phyloP scores from a whole-genome alignment of 139 green algal genomes.

The Micromonas pusilla region DNA sequence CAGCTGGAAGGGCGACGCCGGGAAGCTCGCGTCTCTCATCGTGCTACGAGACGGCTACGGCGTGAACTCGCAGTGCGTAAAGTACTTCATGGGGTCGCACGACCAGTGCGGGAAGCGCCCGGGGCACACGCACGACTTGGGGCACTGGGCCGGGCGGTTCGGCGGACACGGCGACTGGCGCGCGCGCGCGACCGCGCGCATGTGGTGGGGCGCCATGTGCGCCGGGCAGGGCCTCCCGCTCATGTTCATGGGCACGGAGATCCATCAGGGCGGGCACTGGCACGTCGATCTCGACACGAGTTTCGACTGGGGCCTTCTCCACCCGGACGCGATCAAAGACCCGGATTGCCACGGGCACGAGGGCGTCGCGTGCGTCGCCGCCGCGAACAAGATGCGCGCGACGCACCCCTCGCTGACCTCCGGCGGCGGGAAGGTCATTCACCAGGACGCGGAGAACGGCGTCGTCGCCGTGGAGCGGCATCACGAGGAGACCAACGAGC shows the following conservation, averaged over 20 bases:
- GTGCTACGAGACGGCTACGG: not conserved
- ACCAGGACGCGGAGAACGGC: not conserved
- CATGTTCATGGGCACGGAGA: conserved; percentile 63
- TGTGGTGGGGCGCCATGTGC: conserved; percentile 54
- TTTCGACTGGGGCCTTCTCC: conserved; percentile 34
- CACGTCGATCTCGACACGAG: conserved; percentile 41
- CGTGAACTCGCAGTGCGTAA: conserved; percentile 46
- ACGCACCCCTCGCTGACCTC: conserved; percentile 15
- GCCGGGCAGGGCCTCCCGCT: conserved; percentile 54
- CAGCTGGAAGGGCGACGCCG: not conserved
- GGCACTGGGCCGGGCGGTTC: conserved; percentile 14
- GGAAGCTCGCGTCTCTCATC: not conserved
- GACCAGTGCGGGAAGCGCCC: conserved; percentile 59
- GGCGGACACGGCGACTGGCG: conserved; percentile 40
- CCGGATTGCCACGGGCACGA: conserved; percentile 25
- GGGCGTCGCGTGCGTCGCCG: conserved; percentile 29
- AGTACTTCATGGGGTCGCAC: conserved; percentile 60
- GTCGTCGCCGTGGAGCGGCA: conserved; percentile 7
- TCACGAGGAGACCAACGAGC: no score
- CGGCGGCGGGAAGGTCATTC: conserved; percentile 16
- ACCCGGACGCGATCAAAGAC: conserved; percentile 7
- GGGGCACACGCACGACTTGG: conserved; percentile 39
- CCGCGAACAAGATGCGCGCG: conserved; percentile 27
- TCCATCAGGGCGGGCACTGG: conserved; percentile 52
- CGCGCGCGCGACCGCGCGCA: conserved; percentile 43